Base-by-base conservation (phyloP, 768 basidiomycete genomes). In the Boletus eberwhitei region DNA sequence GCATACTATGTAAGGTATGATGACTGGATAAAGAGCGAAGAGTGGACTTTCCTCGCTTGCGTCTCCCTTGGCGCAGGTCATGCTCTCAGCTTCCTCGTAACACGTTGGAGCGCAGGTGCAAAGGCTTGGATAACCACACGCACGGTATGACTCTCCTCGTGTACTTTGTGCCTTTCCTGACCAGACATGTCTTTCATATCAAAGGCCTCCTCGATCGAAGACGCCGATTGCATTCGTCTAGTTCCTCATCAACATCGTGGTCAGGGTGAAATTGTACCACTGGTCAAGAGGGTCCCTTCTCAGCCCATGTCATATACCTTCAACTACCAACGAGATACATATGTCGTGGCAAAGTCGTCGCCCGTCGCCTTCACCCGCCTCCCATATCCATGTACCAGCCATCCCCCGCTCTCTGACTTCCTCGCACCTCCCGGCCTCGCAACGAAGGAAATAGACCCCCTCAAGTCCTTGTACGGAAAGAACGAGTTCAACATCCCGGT, bases 401-500 rank as follows among this genome's bases (percentile, higher is more conserved):
- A 77, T 2, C 94, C 92, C 0, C 75, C 84, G 0, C 77, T 97
- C 6, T 78, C 79, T 4, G 77, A 82, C 11, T 95, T 90, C 71
- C 68, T 82, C 39, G 60, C 74, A 24, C 82, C 85, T 1, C 75
- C 73, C n/a, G 82, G 86, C 7, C 77, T 97, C 34, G 60, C 74
- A 2, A 61, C 73, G 0, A 63, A 72, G 1, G 73, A 80, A 31
- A 73, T 87, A 19, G 77, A 81, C 0, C 71, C 77, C 1, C 73
- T 91, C 24, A 72, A 75, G 39, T 75, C 76, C 8, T 77, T 94
- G 21, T 99, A 92, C 66, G 97, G 96, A 52, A 83, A 84, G 62
- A 99, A 99, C 73, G 90, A 92, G 65, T 98, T 98, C 74, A 85
- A 97, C 68, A 98, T 99, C 59, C 97, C 97, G 3, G 90, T 99